Percentiles rank a stretch among this genome's conserved stretches.
phyloP scores from a whole-genome alignment of 768 basidiomycete genomes.

The Lentinula detonsa region DNA sequence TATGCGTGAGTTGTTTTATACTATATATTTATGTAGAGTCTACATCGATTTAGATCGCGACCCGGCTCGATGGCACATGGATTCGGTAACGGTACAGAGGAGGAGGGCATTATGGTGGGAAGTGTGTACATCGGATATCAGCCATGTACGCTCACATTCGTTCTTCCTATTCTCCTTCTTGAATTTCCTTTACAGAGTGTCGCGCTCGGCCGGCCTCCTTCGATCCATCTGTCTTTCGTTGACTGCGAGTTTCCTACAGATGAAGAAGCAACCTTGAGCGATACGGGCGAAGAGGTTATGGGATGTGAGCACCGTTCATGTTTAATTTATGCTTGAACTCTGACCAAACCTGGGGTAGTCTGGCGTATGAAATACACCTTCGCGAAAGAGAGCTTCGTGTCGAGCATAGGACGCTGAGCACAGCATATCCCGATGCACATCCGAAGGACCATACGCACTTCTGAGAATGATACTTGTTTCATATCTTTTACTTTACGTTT shows the following conservation, averaged over 20 bases:
- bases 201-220: constrained; percentile 33
- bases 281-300: constrained; percentile 36
- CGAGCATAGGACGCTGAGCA: too few species aligned
- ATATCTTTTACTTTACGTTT: too few species aligned
- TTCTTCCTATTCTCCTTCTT: background rate
- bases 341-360: constrained; percentile 26
- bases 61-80: constrained; percentile 33
- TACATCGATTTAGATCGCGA: constrained; percentile 26
- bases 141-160: constrained; percentile 19
- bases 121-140: constrained; percentile 29
- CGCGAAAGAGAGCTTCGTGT: constrained; percentile 33
- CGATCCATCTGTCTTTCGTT: constrained; percentile 28
- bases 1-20: constrained; percentile 11
- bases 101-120: constrained; percentile 34
- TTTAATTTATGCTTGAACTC: background rate
- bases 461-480: too few species aligned
- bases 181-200: constrained; percentile 10
- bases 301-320: constrained; percentile 37
- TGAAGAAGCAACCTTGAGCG: constrained; percentile 40
- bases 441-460: too few species aligned
- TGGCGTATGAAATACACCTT: constrained; percentile 56
- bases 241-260: constrained; percentile 48
- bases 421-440: too few species aligned
- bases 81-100: constrained; percentile 28
- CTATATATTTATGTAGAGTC: constrained; percentile 13